A percentile compares a stretch with the other conserved stretches of the same genome.
Evolutionary conservation across 1,139 yeast species (phyloP).

Genomic region (Yamadazyma dendronema): DNA sequence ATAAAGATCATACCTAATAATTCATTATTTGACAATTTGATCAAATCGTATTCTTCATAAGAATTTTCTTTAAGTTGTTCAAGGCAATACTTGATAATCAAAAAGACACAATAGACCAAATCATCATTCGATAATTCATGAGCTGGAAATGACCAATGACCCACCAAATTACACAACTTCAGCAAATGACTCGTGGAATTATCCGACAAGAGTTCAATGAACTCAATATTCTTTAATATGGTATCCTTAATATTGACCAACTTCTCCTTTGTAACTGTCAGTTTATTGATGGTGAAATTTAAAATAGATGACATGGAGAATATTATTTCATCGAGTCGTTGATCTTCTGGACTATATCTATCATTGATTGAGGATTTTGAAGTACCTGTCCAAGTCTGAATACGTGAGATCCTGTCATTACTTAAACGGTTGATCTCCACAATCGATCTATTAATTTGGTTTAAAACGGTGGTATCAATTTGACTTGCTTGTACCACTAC

Average conservation of each 20-base stretch:
- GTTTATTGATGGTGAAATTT: slow-evolving; percentile 24
- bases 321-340: slow-evolving; percentile 23
- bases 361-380: slow-evolving; percentile 30
- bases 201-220: slow-evolving; percentile 28
- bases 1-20: slow-evolving; percentile 59
- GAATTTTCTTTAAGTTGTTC: slow-evolving; percentile 25
- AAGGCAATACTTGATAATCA: slow-evolving; percentile 53
- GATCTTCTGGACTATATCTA: slow-evolving; percentile 4
- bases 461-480: neutral
- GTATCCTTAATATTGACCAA: slow-evolving; percentile 25
- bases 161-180: slow-evolving; percentile 37
- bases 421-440: slow-evolving; percentile 25
- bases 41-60: slow-evolving; percentile 14
- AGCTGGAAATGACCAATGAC: slow-evolving; percentile 63
- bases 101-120: slow-evolving; percentile 56
- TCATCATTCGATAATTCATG: slow-evolving; percentile 69
- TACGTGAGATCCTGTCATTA: slow-evolving; percentile 44
- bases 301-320: slow-evolving; percentile 37
- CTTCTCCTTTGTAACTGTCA: slow-evolving; percentile 20
- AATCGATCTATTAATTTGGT: slow-evolving; percentile 24
- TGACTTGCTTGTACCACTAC: slow-evolving; percentile 23
- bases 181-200: slow-evolving; percentile 25
- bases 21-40: slow-evolving; percentile 34
- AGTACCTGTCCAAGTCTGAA: slow-evolving; percentile 61
- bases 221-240: slow-evolving; percentile 40